Base-by-base conservation (phyloP, 352 stramenopile genomes). In the Globisporangium acanthophoron region DNA sequence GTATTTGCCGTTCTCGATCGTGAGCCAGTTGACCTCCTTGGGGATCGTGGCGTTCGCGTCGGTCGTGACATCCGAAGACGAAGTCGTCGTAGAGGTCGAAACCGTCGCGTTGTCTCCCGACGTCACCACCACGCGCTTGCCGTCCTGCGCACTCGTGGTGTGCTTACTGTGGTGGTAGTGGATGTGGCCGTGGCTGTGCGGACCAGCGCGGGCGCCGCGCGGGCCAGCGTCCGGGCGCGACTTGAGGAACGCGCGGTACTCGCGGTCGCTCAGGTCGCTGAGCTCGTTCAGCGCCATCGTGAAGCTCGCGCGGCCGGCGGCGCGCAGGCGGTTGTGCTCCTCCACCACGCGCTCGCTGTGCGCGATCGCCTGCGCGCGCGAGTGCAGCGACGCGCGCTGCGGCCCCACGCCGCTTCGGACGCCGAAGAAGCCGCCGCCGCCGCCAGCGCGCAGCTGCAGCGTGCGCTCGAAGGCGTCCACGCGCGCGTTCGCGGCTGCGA, bases 1-100 rank as follows among this genome's bases (percentile, higher is more conserved):
- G 62, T 89, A 95, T 64, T 90, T 92, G 40, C 85, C 85, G 52
- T 65, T 57, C 5, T 87, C 73, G 37, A 87, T 71, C 7, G 76
- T 81, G 16, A 76, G 75, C 87, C 87, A 96, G 59, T 90, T 81
- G 50, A 88, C 41, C 43, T 63, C 70, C n/a, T 56, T 67, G 9
- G 78, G 78, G 13, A 85, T 71, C 31, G 58, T 54, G 0, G 20
- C 33, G 16, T 58, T 65, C 18, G 64, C 45, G 16, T 67, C 64
- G 13, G 60, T 31, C 15, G 39, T 21, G 18, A 21, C 41, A 9
- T n/a, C 41, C 11, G 39, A 44, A 5, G 39, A 11, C 0, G 1
- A 64, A 58, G 24, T 61, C 56, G 2, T 51, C 55, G 50, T 40
- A 11, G 15, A 2, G 24, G 2, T 31, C 39, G 16, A 16, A 18